These are phyloP conservation scores for Mycena floridula DNA, from an alignment of 768 basidiomycete genomes.

Conservation along the genomic window DNA sequence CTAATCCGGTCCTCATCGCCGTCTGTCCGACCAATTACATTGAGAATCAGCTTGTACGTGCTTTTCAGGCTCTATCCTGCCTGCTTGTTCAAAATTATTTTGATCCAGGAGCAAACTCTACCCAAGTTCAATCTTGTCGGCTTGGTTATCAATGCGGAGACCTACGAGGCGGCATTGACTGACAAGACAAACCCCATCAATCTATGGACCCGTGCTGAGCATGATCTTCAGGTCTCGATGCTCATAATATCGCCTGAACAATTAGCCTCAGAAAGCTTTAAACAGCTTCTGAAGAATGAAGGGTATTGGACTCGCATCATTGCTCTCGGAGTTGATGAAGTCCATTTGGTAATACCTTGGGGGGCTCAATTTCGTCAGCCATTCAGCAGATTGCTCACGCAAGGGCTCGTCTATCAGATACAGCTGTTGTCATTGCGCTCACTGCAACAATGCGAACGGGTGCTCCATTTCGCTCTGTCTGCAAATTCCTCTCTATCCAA, in stretches of 20 bases:
- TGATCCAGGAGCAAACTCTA: neutral
- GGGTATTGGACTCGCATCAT: slow-evolving; percentile 14
- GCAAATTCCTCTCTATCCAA: slow-evolving; percentile 14
- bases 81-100: neutral
- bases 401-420: slow-evolving; percentile 9
- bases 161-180: neutral
- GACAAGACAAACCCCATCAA: neutral
- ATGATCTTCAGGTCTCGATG: slow-evolving; percentile 7
- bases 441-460: neutral
- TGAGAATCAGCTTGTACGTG: neutral
- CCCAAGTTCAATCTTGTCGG: neutral
- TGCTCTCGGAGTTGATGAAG: slow-evolving; percentile 20
- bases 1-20: neutral
- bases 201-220: neutral
- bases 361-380: slow-evolving; percentile 16
- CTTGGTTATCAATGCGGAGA: neutral
- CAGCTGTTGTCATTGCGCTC: neutral
- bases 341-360: slow-evolving; percentile 19
- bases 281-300: slow-evolving; percentile 9
- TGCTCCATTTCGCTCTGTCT: slow-evolving; percentile 4
- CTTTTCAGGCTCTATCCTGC: neutral
- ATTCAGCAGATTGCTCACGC: slow-evolving; percentile 18
- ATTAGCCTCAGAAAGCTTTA: slow-evolving; percentile 14
- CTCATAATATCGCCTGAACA: slow-evolving; percentile 19
- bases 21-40: neutral